phyloP scores from a whole-genome alignment of 352 stramenopile species.

The Globisporangium cederbergense region DNA sequence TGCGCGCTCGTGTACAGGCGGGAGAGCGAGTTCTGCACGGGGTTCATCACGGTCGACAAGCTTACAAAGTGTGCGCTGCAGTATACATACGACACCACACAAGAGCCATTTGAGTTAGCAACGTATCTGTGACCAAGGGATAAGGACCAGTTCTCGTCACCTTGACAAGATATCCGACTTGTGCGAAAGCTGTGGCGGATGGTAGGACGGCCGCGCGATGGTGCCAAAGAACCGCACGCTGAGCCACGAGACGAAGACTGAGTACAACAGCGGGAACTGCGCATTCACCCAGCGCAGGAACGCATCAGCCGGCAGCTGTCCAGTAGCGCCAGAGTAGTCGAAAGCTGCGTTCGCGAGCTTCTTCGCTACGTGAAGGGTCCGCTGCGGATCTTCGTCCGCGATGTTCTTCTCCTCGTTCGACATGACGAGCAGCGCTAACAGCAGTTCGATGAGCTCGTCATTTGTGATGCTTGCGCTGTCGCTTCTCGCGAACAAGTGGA shows the following conservation, averaged over 20 bases:
- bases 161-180: slow-evolving; percentile 66
- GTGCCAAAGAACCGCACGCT: slow-evolving; percentile 43
- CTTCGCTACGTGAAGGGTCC: slow-evolving; percentile 32
- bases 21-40: slow-evolving; percentile 52
- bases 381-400: slow-evolving; percentile 24
- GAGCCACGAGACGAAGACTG: slow-evolving; percentile 77
- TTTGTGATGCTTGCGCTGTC: slow-evolving; percentile 32
- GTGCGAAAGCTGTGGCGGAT: slow-evolving; percentile 44
- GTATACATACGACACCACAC: not conserved
- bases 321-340: slow-evolving; percentile 9
- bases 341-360: slow-evolving; percentile 37
- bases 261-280: slow-evolving; percentile 74
- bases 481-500: slow-evolving; percentile 45
- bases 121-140: not conserved
- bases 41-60: slow-evolving; percentile 52
- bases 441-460: slow-evolving; percentile 36
- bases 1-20: slow-evolving; percentile 79
- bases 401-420: slow-evolving; percentile 23
- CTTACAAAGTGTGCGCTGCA: slow-evolving; percentile 62
- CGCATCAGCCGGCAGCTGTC: slow-evolving; percentile 45
- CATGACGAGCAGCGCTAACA: slow-evolving; percentile 57
- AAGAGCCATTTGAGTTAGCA: not conserved
- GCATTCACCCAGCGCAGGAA: slow-evolving; percentile 58
- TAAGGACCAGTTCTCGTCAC: slow-evolving; percentile 24
- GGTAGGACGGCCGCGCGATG: slow-evolving; percentile 51